Evolutionary conservation across 306 rosid species (phyloP).

Genomic region (Lagenaria siceraria): DNA sequence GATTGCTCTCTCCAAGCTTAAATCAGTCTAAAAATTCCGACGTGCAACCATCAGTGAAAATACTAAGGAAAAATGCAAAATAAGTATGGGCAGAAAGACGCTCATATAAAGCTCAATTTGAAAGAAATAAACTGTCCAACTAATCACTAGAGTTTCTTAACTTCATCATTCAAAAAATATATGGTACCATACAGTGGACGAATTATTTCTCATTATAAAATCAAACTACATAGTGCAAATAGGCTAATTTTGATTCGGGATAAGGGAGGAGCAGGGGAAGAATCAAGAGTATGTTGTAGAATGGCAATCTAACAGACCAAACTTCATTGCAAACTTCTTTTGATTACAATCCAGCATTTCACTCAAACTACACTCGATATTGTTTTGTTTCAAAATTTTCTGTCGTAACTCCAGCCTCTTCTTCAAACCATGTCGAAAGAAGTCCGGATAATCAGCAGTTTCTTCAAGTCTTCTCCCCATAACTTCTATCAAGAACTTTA

Average conservation of each 20-base stretch:
- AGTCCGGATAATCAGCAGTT: conserved; percentile 48
- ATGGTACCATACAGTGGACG: background rate
- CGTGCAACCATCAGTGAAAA: background rate
- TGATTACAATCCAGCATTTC: conserved; percentile 76
- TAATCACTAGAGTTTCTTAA: background rate
- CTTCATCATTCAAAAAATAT: background rate
- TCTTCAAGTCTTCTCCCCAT: conserved; percentile 77
- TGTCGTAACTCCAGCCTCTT: conserved; percentile 52
- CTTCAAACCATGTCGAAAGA: conserved; percentile 77
- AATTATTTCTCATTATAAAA: background rate
- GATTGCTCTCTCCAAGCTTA: background rate
- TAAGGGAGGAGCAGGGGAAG: background rate
- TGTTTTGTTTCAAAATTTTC: conserved; percentile 40
- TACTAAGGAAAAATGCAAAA: background rate
- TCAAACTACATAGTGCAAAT: background rate
- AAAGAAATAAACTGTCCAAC: background rate
- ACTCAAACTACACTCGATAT: conserved; percentile 47
- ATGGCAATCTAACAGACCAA: conserved; percentile 30
- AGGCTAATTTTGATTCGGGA: background rate
- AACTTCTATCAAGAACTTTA: conserved; percentile 48
- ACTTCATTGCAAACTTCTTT: conserved; percentile 55
- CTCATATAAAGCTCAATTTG: background rate
- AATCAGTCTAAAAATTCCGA: background rate
- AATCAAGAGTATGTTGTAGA: background rate
- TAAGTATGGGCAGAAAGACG: background rate